Base-by-base conservation (phyloP, 768 basidiomycete species). In the Holtermanniella nyarrowii region DNA sequence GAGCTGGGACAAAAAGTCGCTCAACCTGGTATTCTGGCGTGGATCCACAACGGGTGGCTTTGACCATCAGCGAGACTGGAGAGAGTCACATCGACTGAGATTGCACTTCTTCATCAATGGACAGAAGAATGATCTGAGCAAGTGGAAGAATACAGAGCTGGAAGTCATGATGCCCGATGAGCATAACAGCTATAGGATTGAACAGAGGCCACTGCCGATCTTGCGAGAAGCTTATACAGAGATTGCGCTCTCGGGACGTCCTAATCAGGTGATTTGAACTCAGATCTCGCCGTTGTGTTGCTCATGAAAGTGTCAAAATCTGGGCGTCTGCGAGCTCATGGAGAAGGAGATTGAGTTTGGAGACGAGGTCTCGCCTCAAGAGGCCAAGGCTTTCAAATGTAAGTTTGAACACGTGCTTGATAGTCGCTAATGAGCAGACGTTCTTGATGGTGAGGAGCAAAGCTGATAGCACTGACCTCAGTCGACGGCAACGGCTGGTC, bases 331-430 rank as follows among this genome's bases (percentile, higher is more conserved):
- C 52, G 60, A 69, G 1, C 24, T 72, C 18, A 66, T 85, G 60
- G 58, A 73, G 42, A 58, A 66, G 3, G 58, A 77, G 46, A 83
- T 79, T 67, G 75, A 77, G 12, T 83, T 79, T 73, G 70, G 74
- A 26, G 73, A 69, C 22, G 47, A 62, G 20, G 78, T 82, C 57
- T 66, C 62, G 10, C 63, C 71, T n/a, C 56, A 69, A 18, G 74
- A 81, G 42, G 79, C 81, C 1, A 79, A 78, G 14, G 75, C 65
- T 42, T 81, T 79, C 64, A 82, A 82, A 66, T 83, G 81, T 67
- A 74, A 48, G 51, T 57, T 59, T 37, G 66, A 66, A 42, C n/a
- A n/a, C n/a, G n/a, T n/a, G n/a, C n/a, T n/a, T 39, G 20, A 26
- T 27, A 27, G 45, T 10, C 14, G n/a, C 18, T 13, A 26, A 26